Evolutionary conservation across 225 moss, liverwort and hornwort genomes (phyloP), one percentile per base, ranked within the genome.

Genomic region (Asterella californica): DNA sequence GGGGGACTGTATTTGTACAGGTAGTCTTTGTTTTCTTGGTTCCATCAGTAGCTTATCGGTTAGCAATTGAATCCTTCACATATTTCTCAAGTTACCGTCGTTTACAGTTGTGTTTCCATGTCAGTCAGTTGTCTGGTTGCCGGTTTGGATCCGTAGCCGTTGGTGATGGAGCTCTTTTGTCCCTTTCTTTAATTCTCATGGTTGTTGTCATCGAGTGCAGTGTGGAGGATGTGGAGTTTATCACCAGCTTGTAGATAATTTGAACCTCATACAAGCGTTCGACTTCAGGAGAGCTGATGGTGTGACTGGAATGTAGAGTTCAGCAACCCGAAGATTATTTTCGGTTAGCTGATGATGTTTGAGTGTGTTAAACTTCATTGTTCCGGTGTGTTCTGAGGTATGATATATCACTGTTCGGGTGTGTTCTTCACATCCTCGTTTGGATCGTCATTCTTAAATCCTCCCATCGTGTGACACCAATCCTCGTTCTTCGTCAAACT

Each of bases 161-260:
- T 70, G 11, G 38, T 3, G 15, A 32, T 54, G 18, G 6, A 25
- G 9, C 17, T 33, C 32, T 74, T 6, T 14, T 49, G 6, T 33
- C 29, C 74, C 33, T 1, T 15, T 19, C 32, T 18, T 15, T 57
- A 36, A 57, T 21, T 50, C 27, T 15, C 7, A 19, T 74, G 52
- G 34, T 36, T 8, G 48, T 78, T 65, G 24, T 22, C 42, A 74
- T 27, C 86, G 82, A 78, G 60, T 79, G 84, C 86, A 94, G 94
- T 94, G 94, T 82, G 94, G 85, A 80, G 91, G 93, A 74, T 93
- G 94, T 68, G 85, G 89, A 85, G 83, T 79, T 69, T 97, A 92
- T 78, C 94, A 93, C 76, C 86, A 93, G 81, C 89, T 97, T 82
- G 94, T 94, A 81, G 96, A 97, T 83, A 94, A 97, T 87, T 74